These are phyloP conservation scores for Leccinum arenicola DNA, from an alignment of 768 basidiomycete genomes.

Conservation along the genomic window DNA sequence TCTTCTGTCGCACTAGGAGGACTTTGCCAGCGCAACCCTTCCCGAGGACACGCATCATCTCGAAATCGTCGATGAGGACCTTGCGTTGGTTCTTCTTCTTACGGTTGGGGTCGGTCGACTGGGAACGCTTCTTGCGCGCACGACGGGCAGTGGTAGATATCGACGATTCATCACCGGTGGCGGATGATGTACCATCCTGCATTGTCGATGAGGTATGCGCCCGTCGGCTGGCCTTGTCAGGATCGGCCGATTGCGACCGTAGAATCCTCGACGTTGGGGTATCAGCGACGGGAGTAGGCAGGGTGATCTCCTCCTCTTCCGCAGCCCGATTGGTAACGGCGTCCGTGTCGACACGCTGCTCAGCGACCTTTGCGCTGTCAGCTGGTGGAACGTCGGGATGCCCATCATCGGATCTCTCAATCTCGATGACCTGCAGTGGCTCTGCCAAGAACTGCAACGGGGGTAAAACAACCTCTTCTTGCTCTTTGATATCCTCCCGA, in stretches of 20 bases:
- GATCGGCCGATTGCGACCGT: constrained; percentile 82
- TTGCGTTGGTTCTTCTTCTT: constrained; percentile 59
- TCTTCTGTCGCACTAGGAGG: constrained; percentile 81
- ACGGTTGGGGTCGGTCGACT: constrained; percentile 48
- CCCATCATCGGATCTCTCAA: constrained; percentile 24
- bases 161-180: constrained; percentile 69
- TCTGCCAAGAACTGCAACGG: constrained; percentile 7
- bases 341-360: constrained; percentile 22
- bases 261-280: constrained; percentile 47
- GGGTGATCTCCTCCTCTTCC: constrained; percentile 29
- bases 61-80: constrained; percentile 87
- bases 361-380: constrained; percentile 6
- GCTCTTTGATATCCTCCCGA: constrained; percentile 27
- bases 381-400: constrained; percentile 12
- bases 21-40: constrained; percentile 99
- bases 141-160: constrained; percentile 52
- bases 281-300: constrained; percentile 40
- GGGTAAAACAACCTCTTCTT: constrained; percentile 14
- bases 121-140: constrained; percentile 53
- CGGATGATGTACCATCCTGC: constrained; percentile 53
- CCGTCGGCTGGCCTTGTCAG: constrained; percentile 59
- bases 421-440: constrained; percentile 16
- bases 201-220: constrained; percentile 53
- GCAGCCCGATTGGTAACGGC: constrained; percentile 18
- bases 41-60: constrained; percentile 94